These are phyloP conservation scores for Trichoderma erinaceum DNA, from an alignment of 495 filamentous ascomycete species.

Conservation along the genomic window DNA sequence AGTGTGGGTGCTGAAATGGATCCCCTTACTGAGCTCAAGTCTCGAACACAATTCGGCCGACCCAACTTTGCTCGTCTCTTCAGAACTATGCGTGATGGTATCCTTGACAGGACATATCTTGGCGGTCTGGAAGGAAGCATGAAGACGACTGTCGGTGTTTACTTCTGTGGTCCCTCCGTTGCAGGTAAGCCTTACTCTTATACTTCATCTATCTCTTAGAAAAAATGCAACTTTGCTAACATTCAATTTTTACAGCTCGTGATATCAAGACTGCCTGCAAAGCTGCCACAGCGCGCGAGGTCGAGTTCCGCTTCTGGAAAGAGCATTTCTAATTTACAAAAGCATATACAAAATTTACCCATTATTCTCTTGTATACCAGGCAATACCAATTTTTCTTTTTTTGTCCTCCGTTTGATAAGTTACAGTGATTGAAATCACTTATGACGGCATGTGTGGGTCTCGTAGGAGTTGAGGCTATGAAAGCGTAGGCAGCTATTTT, in stretches of 20 bases:
- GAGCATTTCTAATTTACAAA: slow-evolving; percentile 59
- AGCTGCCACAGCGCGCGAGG: slow-evolving; percentile 61
- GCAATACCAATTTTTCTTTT: slow-evolving; percentile 11
- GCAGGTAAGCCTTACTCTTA: slow-evolving; percentile 36
- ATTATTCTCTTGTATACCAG: slow-evolving; percentile 6
- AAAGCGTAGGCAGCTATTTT: not conserved
- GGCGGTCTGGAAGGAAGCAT: slow-evolving; percentile 65
- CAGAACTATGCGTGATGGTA: slow-evolving; percentile 77
- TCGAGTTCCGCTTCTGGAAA: slow-evolving; percentile 98
- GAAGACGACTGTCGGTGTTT: slow-evolving; percentile 86
- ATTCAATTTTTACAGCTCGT: slow-evolving; percentile 51
- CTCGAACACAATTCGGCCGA: slow-evolving; percentile 89
- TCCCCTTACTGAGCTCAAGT: slow-evolving; percentile 83
- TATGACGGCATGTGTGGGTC: slow-evolving; percentile 8
- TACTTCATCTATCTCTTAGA: not conserved
- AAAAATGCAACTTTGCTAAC: slow-evolving; percentile 23
- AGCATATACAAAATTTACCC: not conserved
- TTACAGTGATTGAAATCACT: slow-evolving; percentile 1
- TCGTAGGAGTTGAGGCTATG: not conserved
- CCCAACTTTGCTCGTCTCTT: slow-evolving; percentile 86
- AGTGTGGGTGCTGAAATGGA: slow-evolving; percentile 81
- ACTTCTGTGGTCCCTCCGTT: slow-evolving; percentile 76
- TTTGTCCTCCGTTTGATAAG: slow-evolving; percentile 2
- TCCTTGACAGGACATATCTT: slow-evolving; percentile 79
- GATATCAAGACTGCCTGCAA: slow-evolving; percentile 80